Conservation (phyloP, 2,329 filamentous ascomycete genomes). For the Arthroderma sp. region DNA sequence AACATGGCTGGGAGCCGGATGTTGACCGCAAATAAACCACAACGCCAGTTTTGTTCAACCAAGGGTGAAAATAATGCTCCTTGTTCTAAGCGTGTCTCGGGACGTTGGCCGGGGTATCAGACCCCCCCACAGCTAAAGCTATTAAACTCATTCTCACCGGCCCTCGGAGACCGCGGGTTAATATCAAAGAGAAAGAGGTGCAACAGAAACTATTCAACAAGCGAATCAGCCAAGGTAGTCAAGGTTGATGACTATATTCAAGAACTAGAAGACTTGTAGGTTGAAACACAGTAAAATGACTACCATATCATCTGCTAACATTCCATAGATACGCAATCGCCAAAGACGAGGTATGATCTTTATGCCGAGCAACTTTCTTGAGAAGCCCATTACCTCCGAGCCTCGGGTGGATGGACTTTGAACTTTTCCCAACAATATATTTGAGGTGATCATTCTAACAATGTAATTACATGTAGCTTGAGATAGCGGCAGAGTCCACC, state of each 20-base stretch:
- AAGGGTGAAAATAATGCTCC: background rate
- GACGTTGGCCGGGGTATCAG: background rate
- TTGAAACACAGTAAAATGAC: background rate
- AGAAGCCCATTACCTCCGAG: too few species aligned
- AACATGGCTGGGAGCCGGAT: background rate
- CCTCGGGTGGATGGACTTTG: background rate
- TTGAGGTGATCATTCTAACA: background rate
- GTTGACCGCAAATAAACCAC: background rate
- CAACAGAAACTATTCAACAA: background rate
- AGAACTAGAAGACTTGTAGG: conserved; percentile 15
- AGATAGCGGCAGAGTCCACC: conserved; percentile 39
- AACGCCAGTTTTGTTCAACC: background rate
- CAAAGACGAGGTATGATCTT: conserved; percentile 28
- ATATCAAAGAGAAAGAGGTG: background rate
- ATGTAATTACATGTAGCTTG: conserved; percentile 22
- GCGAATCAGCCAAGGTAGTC: background rate
- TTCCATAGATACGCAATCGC: conserved; percentile 32
- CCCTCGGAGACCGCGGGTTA: background rate
- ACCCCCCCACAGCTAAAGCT: background rate
- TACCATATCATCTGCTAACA: background rate
- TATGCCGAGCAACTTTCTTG: background rate
- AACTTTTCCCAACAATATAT: background rate
- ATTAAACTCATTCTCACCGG: background rate
- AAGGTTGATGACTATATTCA: conserved; percentile 14
- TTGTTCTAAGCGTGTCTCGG: background rate